Evolutionary conservation across 2,329 filamentous ascomycete genomes (phyloP), one percentile per base, ranked within the genome.

Genomic region (Leptoxyphium fumago): DNA sequence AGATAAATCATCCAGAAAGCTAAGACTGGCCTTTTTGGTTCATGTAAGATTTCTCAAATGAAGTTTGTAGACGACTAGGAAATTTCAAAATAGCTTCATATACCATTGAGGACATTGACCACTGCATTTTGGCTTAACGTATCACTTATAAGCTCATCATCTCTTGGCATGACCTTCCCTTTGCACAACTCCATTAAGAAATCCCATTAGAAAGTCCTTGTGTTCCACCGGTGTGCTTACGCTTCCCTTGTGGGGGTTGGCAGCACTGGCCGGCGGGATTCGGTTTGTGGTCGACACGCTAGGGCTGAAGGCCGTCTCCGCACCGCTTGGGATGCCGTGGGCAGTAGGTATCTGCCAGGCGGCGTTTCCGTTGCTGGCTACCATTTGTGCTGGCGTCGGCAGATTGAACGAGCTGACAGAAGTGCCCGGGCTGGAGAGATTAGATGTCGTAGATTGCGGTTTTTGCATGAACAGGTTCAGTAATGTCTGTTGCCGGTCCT

Each of bases 151-250:
- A 26, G 21, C 21, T 26, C 21, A 7, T 26, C 21, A 38, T 38
- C 17, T 38, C 38, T 40, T 40, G 5, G 13, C 38, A 5, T 13
- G 13, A 28, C 38, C 38, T 46, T 59, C 58, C 42, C 56, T 57
- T 50, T 52, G 47, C 28, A 61, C 58, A 3, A 63, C 58, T 1
- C 58, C 59, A 48, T 62, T 60, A 15, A 63, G 46, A 44, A 58
- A 63, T 30, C 52, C 56, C 47, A 61, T 46, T 48, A 63, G 48
- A 38, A 63, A 59, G 32, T 55, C 58, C 48, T 60, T 61, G 9
- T 53, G 52, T 46, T 62, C 56, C 13, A 54, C 53, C 7, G 57
- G 55, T 28, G 57, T 57, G 10, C 40, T 40, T 21, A 47, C 44
- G 44, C 48, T 38, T 18, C 47, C 55, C 11, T 39, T 43, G 52